A percentile compares a stretch with the other conserved stretches of the same genome.
Conservation (phyloP, 2,329 filamentous ascomycete genomes). For the Trichoderma polysporum region DNA sequence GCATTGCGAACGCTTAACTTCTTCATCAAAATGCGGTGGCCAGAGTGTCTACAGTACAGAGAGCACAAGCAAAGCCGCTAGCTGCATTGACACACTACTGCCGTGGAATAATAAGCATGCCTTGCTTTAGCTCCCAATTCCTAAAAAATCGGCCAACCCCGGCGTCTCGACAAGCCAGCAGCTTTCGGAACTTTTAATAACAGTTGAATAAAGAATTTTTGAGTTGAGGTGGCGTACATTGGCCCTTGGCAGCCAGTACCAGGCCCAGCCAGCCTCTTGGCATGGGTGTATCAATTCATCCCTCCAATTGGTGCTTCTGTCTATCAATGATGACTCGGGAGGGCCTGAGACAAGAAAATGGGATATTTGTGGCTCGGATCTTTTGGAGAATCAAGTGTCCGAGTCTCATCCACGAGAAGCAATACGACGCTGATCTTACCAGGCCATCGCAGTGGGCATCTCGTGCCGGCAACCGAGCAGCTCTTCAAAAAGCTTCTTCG, state of each 20-base stretch:
- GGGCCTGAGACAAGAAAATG: background rate
- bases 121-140: slow-evolving; percentile 7
- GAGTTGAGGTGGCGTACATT: background rate
- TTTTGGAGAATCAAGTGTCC: background rate
- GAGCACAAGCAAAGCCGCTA: background rate
- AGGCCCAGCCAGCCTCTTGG: background rate
- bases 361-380: background rate
- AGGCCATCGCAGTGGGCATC: background rate
- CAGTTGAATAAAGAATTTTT: background rate
- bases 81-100: background rate
- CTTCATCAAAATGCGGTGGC: background rate
- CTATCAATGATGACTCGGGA: background rate
- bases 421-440: background rate
- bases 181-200: slow-evolving; percentile 3
- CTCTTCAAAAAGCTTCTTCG: background rate
- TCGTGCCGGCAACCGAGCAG: background rate
- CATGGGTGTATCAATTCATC: background rate
- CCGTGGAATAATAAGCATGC: slow-evolving; percentile 1
- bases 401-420: background rate
- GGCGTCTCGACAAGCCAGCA: background rate
- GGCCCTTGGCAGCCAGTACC: background rate
- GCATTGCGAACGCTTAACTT: background rate
- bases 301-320: background rate
- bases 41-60: background rate
- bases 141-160: background rate